Evolutionary conservation across 2,329 filamentous ascomycete species (phyloP).

Genomic region (Cyphellophora attinorum): DNA sequence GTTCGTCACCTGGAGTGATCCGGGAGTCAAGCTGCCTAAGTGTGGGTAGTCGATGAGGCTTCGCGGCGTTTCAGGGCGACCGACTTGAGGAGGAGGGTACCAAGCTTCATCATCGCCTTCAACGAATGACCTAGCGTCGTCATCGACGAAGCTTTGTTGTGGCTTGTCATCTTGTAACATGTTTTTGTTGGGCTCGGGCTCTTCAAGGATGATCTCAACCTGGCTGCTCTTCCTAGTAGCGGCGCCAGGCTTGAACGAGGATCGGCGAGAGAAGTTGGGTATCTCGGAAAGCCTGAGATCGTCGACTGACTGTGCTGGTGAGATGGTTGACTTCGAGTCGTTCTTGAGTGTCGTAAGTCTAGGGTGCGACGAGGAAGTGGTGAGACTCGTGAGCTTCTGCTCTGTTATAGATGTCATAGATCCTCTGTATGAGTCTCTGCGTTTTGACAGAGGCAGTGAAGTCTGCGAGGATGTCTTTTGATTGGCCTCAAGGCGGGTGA

Average conservation of each 20-base stretch:
- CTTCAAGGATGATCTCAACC: slow-evolving; percentile 1
- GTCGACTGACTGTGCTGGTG: slow-evolving; percentile 12
- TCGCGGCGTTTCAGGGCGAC: slow-evolving; percentile 14
- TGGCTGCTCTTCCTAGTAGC: slow-evolving; percentile 14
- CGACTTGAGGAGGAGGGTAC: slow-evolving; percentile 9
- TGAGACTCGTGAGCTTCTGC: too few species aligned
- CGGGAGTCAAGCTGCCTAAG: slow-evolving; percentile 13
- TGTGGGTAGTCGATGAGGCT: slow-evolving; percentile 16
- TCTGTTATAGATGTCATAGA: too few species aligned
- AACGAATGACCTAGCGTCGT: slow-evolving; percentile 2
- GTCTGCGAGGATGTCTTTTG: too few species aligned
- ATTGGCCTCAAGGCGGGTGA: too few species aligned
- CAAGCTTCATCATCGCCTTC: slow-evolving; percentile 4
- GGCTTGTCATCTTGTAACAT: too few species aligned
- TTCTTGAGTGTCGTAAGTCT: slow-evolving; percentile 3
- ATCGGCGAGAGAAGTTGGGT: slow-evolving; percentile 13
- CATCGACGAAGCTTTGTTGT: background rate
- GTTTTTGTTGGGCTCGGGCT: slow-evolving; percentile 1
- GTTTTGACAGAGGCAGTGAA: too few species aligned
- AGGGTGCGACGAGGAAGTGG: slow-evolving; percentile 6
- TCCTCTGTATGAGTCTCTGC: too few species aligned
- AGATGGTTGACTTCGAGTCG: slow-evolving; percentile 2
- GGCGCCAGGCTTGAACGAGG: slow-evolving; percentile 16
- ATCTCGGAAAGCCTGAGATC: slow-evolving; percentile 8
- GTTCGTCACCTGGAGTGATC: slow-evolving; percentile 18